A percentile compares a stretch with the other conserved stretches of the same genome.
phyloP scores from a whole-genome alignment of 1,284 basidiomycete genomes.

The Austroboletus sp. region DNA sequence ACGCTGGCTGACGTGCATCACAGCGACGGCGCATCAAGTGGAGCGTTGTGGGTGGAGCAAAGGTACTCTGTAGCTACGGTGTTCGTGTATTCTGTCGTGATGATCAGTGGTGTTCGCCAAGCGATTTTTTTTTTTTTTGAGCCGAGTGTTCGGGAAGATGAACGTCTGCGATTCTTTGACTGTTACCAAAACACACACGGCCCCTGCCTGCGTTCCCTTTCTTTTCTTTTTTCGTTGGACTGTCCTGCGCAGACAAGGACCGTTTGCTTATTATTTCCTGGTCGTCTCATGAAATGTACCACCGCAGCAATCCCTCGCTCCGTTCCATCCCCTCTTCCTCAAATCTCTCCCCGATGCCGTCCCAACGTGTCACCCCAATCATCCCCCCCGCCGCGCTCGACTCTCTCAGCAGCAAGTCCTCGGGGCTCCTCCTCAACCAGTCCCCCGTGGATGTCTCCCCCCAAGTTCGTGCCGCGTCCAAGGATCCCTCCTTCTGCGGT shows the following conservation, averaged over 20 bases:
- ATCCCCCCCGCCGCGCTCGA: conserved; percentile 33
- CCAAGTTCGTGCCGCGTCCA: conserved; percentile 23
- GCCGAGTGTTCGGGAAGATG: no score
- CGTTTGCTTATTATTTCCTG: no score
- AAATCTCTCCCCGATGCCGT: conserved; percentile 18
- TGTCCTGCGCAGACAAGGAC: no score
- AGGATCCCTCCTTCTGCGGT: conserved; percentile 42
- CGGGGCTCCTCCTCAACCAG: conserved; percentile 32
- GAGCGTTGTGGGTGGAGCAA: not conserved
- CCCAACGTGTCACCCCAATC: conserved; percentile 32
- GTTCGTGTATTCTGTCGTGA: no score
- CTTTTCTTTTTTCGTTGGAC: no score
- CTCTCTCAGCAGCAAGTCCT: conserved; percentile 27
- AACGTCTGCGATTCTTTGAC: not conserved
- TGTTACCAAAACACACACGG: not conserved
- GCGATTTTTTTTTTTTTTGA: no score
- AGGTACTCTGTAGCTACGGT: no score
- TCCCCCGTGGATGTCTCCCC: conserved; percentile 27
- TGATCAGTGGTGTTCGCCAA: no score
- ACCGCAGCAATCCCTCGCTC: conserved; percentile 37
- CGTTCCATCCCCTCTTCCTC: conserved; percentile 37
- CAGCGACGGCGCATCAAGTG: not conserved
- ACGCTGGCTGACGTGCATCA: not conserved
- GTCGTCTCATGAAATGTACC: conserved; percentile 34
- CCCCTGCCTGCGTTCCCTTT: no score